Percentiles rank a stretch among this genome's conserved stretches.
These are phyloP conservation scores for Diaporthe velutina DNA, from an alignment of 2,329 filamentous ascomycete species.

Conservation along the genomic window DNA sequence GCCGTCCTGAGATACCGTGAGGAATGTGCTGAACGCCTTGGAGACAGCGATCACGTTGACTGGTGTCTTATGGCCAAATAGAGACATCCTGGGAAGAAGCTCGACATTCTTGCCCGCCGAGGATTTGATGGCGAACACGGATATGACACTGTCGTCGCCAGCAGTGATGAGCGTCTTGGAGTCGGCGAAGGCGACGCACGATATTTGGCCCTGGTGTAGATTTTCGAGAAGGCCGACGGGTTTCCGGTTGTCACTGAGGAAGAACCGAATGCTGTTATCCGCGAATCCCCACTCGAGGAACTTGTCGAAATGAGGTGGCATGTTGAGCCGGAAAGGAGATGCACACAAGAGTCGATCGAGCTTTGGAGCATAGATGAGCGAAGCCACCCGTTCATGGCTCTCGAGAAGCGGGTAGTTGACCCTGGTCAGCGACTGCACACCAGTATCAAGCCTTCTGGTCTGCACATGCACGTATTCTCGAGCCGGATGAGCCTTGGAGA, in stretches of 20 bases:
- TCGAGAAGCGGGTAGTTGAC: constrained; percentile 83
- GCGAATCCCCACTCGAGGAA: constrained; percentile 97
- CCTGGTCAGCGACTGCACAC: constrained; percentile 80
- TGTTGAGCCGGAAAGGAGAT: constrained; percentile 86
- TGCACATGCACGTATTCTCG: constrained; percentile 77
- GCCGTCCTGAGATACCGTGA: constrained; percentile 86
- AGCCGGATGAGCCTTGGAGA: constrained; percentile 82
- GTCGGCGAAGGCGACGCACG: constrained; percentile 86
- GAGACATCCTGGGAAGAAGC: constrained; percentile 79
- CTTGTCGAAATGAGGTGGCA: constrained; percentile 88
- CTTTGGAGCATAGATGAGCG: constrained; percentile 82
- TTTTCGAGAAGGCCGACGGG: constrained; percentile 90
- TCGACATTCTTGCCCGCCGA: constrained; percentile 79
- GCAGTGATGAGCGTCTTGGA: constrained; percentile 92
- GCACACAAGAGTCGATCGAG: constrained; percentile 87
- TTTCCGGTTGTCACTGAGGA: constrained; percentile 84
- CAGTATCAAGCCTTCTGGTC: constrained; percentile 79
- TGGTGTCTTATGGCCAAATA: constrained; percentile 91
- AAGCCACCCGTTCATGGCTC: constrained; percentile 83
- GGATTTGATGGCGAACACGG: constrained; percentile 81
- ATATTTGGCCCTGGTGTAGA: constrained; percentile 90
- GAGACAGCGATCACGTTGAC: constrained; percentile 88
- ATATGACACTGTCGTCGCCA: constrained; percentile 91
- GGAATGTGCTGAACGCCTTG: constrained; percentile 87
- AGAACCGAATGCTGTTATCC: constrained; percentile 93